Evolutionary conservation across 106 monocot species (phyloP).

Genomic region (Ottelia alismoides): DNA sequence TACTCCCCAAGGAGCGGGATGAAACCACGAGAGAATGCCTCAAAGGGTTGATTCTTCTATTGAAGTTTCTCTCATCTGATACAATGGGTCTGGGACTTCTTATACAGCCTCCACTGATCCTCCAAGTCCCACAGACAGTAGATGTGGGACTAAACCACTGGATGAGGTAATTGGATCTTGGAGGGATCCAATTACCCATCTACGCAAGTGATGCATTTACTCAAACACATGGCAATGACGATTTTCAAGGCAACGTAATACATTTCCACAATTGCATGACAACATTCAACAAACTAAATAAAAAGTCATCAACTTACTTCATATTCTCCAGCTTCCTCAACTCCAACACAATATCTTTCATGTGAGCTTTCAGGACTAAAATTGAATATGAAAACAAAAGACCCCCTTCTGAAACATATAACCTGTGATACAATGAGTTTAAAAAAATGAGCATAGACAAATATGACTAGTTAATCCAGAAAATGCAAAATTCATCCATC

Average conservation of each 20-base stretch:
- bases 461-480: no score
- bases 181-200: neutral
- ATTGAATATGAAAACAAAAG: conserved; percentile 78
- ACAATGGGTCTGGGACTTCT: no score
- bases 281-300: neutral
- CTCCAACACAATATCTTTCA: conserved; percentile 45
- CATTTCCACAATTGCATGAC: no score
- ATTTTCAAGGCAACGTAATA: no score
- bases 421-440: conserved; percentile 36
- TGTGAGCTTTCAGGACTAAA: conserved; percentile 60
- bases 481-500: no score
- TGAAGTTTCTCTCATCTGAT: no score
- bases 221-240: no score
- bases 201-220: neutral
- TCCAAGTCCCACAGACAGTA: neutral
- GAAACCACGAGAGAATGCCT: no score
- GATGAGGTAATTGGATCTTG: neutral
- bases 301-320: conserved; percentile 29
- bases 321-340: conserved; percentile 96
- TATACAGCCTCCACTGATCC: no score
- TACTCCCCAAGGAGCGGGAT: no score
- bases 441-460: neutral
- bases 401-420: conserved; percentile 65
- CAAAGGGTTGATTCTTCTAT: no score
- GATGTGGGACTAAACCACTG: neutral